Base-by-base conservation (phyloP, 768 basidiomycete genomes). In the Boletus eberwhitei region DNA sequence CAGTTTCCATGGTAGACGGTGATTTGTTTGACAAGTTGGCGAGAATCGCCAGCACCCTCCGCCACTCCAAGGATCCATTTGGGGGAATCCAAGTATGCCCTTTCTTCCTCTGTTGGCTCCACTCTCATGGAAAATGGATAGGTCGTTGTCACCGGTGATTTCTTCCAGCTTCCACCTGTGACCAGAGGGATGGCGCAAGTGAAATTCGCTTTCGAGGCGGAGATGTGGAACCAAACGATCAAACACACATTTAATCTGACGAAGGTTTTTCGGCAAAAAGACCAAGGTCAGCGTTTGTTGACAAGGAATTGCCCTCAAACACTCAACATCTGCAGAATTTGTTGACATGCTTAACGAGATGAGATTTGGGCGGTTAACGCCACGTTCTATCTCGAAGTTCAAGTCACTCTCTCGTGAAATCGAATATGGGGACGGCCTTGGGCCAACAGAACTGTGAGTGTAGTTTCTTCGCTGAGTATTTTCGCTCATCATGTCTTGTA, bases 291-390 rank as follows among this genome's bases (percentile, higher is more conserved):
- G 82, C 69, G 8, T 24, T 34, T 42, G 29, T 41, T 38, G 26
- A 13, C 16, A 29, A 48, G 3, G 7, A 35, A 31, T 49, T 17
- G 40, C 34, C 42, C 35, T 40, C 40, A 45, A 53, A 48, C 8
- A 48, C 44, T 53, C n/a, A 57, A 38, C 42, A 54, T 37, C 21
- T 50, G 34, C 67, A 93, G 93, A 85, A 49, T 98, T 99, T 66
- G 83, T 99, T 48, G 80, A 91, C 69, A 98, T 98, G 93, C 77
- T 98, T 48, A 99, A 98, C 67, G 94, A 98, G 70, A 98, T 98
- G 97, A 85, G 97, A 16, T 96, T 93, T 62, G 97, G 97, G 4
- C 73, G 61, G 17, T 72, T 98, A 32, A 79, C 85, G 1, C 57
- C 64, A 3, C 73, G 75, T 21, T 94, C 93, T 0, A 85, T 93